Conservation (phyloP, 1,139 yeast species). For the Suhomyces taliae region DNA sequence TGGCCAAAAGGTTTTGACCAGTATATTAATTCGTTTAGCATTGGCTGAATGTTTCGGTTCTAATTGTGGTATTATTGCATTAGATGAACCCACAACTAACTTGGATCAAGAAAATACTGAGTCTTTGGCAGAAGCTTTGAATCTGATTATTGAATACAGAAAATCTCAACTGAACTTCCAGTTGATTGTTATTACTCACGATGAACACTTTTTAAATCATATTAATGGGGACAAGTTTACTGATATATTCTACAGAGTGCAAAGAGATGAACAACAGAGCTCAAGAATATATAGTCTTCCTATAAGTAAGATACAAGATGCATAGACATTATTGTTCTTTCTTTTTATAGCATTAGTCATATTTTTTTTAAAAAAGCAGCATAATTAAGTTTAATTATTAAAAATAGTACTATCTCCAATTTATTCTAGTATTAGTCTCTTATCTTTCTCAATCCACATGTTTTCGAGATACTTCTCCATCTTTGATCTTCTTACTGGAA, state of each 20-base stretch:
- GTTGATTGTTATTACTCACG: constrained; percentile 92
- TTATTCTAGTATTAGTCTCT: constrained; percentile 3
- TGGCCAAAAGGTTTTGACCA: constrained; percentile 94
- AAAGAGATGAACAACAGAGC: constrained; percentile 76
- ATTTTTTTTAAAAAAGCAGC: not conserved
- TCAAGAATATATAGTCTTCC: constrained; percentile 63
- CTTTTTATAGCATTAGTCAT: not conserved
- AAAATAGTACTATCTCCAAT: not conserved
- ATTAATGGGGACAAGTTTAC: constrained; percentile 85
- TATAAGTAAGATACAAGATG: constrained; percentile 39
- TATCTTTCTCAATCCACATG: constrained; percentile 71
- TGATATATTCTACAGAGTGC: constrained; percentile 83
- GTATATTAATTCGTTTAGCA: constrained; percentile 87
- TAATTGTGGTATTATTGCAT: constrained; percentile 91
- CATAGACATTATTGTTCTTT: not conserved
- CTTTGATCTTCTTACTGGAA: constrained; percentile 53
- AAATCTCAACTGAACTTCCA: constrained; percentile 85
- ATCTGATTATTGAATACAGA: constrained; percentile 72
- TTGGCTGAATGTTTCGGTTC: constrained; percentile 94
- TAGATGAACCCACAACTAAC: constrained; percentile 98
- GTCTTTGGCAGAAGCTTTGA: constrained; percentile 79
- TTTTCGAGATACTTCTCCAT: constrained; percentile 73
- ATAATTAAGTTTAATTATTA: too few relatives aligned
- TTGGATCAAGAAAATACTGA: constrained; percentile 88
- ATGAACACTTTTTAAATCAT: constrained; percentile 81